Base-by-base conservation (phyloP, 164 flowering plant species). In the Cinnamomum micranthum region DNA sequence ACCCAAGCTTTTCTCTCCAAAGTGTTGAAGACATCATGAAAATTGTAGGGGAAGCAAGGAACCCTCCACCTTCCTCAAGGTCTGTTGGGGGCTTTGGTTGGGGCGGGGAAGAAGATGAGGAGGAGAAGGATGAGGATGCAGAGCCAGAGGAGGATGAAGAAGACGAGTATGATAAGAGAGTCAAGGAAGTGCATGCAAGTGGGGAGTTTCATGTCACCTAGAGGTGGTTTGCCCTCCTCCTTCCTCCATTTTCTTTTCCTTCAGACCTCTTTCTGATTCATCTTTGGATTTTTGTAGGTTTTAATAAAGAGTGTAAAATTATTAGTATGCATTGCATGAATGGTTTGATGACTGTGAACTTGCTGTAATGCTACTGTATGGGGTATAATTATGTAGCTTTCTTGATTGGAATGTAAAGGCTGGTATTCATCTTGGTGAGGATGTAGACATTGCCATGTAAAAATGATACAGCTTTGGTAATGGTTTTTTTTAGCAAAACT, bases 1-100 rank as follows among this genome's bases (percentile, higher is more conserved):
- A 0, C 47, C 90, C 93, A 25, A 87, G 88, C 84, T 91, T 84
- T 70, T 88, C 92, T 62, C 84, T 84, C 58, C 98, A 93, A 82
- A 89, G 85, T 33, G 85, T 83, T 11, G 98, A 95, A 3, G 96
- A 92, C 68, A 93, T 95, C 69, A 95, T 93, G 99, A 92, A 89
- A 79, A 92, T 93, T 52, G 99, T 95, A 11, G 87, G 78, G 19
- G 99, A 93, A 77, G 99, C 97, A 11, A 90, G 91, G 79, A 84
- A 60, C 20, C 89, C 91, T 0, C 91, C 96, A 62, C 95, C 98
- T 2, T 19, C 80, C 1, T 82, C 98, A 4, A 84, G 79, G 66
- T 75, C 94, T 2, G 75, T 90, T n/a, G 83, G 83, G 5, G 90
- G 90, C 6, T 90, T 91, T 27, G 94, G 94, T 6, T 89, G 94